Base-by-base conservation (phyloP, 1,139 yeast genomes). In the Kluyveromyces sp. region DNA sequence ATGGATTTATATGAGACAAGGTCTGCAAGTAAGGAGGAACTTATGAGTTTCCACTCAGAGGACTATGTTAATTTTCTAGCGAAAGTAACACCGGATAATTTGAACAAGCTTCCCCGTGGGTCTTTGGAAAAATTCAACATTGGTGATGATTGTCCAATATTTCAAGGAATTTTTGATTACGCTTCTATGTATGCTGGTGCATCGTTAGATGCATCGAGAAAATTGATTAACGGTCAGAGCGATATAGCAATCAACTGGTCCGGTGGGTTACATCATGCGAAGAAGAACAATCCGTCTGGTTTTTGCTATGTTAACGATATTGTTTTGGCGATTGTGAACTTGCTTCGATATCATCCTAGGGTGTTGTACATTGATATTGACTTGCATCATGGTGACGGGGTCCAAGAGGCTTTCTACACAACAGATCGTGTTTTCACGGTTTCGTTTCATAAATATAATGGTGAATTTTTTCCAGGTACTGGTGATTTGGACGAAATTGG, bases 181-280 rank as follows among this genome's bases (percentile, higher is more conserved):
- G 82, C 90, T 49, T 71, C 87, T 7, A 79, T 88, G 15, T 88
- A 90, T 54, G 83, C 97, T 1, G 97, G 97, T 28, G 96, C 96
- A 2, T 83, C 95, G 2, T 69, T 92, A 61, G 97, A 92, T 66
- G 98, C 97, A 2, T 80, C 95, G 15, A 76, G 95, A 26, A 85
- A 90, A 63, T 73, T 92, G 50, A 79, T 85, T 37, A 76, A 82
- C 51, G 89, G 90, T 4, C 89, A 87, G 68, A 82, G 95, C 46
- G 98, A 92, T 63, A 87, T 92, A 48, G 98, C 98, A 34, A 88
- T 92, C 55, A 92, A 92, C 65, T 92, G 96, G 92, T 83, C 95
- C 15, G 98, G 98, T 39, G 98, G 98, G 1, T 72, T 92, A 42
- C 98, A 92, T 65, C 98, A 92, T 64, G 97, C 98, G 5, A 92